These are phyloP conservation scores for Penicillium brevicompactum DNA, from an alignment of 2,329 filamentous ascomycete genomes.

Conservation along the genomic window DNA sequence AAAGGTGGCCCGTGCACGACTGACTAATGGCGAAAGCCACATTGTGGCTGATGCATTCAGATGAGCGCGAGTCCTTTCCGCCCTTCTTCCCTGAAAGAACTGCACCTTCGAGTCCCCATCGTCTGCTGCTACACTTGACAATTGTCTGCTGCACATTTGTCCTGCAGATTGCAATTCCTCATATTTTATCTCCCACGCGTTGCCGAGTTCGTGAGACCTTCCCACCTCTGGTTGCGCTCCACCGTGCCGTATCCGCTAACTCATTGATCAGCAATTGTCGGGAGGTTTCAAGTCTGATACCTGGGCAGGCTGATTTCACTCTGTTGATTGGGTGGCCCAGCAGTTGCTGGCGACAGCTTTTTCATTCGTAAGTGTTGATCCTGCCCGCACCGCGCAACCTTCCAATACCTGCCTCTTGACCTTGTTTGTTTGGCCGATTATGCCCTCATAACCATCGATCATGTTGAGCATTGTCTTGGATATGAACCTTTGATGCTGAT, in stretches of 20 bases:
- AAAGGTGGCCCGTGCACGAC: slow-evolving; percentile 21
- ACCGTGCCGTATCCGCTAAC: slow-evolving; percentile 15
- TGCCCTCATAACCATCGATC: background rate
- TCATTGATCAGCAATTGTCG: slow-evolving; percentile 23
- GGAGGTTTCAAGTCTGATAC: background rate
- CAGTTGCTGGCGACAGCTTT: slow-evolving; percentile 14
- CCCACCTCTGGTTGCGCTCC: slow-evolving; percentile 22
- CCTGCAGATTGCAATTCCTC: background rate
- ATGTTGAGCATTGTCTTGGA: background rate
- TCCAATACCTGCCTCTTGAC: background rate
- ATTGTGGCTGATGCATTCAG: slow-evolving; percentile 22
- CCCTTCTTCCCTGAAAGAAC: slow-evolving; percentile 21
- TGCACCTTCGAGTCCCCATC: slow-evolving; percentile 7
- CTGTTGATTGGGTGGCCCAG: slow-evolving; percentile 4
- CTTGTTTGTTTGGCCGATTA: background rate
- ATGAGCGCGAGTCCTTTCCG: slow-evolving; percentile 27
- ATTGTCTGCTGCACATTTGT: background rate
- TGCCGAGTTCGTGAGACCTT: slow-evolving; percentile 21
- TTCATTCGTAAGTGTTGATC: slow-evolving; percentile 9
- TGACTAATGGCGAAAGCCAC: slow-evolving; percentile 19
- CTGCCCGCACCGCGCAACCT: slow-evolving; percentile 6
- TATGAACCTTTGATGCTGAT: slow-evolving; percentile 1
- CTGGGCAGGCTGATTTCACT: background rate
- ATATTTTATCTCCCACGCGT: slow-evolving; percentile 19
- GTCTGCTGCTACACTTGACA: slow-evolving; percentile 3